These are phyloP conservation scores for Mycena crocata DNA, from an alignment of 768 basidiomycete species.

Conservation along the genomic window DNA sequence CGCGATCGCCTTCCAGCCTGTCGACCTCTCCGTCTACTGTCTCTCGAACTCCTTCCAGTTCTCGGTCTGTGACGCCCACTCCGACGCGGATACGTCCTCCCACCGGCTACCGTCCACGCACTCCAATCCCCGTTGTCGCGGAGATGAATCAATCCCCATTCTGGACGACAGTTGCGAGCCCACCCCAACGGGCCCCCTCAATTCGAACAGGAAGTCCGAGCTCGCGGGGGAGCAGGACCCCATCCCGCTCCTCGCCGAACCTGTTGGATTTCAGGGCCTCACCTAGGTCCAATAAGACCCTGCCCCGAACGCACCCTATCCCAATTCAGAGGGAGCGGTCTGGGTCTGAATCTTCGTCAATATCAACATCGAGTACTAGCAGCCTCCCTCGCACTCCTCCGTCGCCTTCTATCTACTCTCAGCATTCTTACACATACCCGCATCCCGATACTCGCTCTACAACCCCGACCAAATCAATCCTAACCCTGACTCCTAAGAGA, in stretches of 20 bases:
- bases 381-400: slow-evolving; percentile 36
- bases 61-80: slow-evolving; percentile 38
- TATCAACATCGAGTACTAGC: slow-evolving; percentile 30
- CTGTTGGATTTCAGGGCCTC: slow-evolving; percentile 28
- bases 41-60: slow-evolving; percentile 33
- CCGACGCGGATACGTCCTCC: slow-evolving; percentile 43
- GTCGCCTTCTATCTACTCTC: slow-evolving; percentile 42
- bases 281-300: slow-evolving; percentile 15
- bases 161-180: slow-evolving; percentile 30
- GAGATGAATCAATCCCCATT: slow-evolving; percentile 36
- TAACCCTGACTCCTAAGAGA: slow-evolving; percentile 55
- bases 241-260: slow-evolving; percentile 34
- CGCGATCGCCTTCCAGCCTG: slow-evolving; percentile 33
- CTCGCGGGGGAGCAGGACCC: slow-evolving; percentile 24
- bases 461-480: slow-evolving; percentile 61
- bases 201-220: slow-evolving; percentile 24
- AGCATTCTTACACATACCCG: slow-evolving; percentile 32
- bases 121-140: slow-evolving; percentile 28
- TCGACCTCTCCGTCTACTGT: slow-evolving; percentile 32
- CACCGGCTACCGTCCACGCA: slow-evolving; percentile 43
- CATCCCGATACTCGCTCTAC: slow-evolving; percentile 32
- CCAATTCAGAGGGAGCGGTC: slow-evolving; percentile 32
- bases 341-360: slow-evolving; percentile 31
- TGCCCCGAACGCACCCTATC: slow-evolving; percentile 7
- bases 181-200: slow-evolving; percentile 27